Evolutionary conservation across 2,329 filamentous ascomycete species (phyloP), one percentile per base, ranked within the genome.

Genomic region (Cadophora sp.): DNA sequence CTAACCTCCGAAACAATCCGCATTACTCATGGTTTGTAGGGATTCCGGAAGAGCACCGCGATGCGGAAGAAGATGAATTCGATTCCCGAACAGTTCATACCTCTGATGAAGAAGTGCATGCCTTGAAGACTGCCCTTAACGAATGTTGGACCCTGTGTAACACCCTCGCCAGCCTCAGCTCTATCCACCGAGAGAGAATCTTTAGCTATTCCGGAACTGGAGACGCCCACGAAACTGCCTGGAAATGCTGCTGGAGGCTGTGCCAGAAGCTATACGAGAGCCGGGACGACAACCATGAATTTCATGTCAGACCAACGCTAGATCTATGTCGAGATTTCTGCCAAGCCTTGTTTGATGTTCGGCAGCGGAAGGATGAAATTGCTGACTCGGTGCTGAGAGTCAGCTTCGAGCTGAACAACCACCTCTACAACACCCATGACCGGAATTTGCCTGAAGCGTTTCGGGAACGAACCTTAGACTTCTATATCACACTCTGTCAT

Each of bases 141-240:
- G 93, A 97, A 81, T 97, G 94, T 79, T 97, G 94, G 94, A 97
- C 91, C 0, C 82, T 97, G 16, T 97, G 94, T 82, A 97, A 97
- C 77, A 97, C 94, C 0, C 83, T 97, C 37, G 93, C 93, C 26
- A 92, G 87, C 71, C 84, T 97, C 22, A 97, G 93, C 79, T 94
- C 92, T 22, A 91, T 91, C 71, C 92, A 97, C 76, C 89, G 93
- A 31, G 87, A 93, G 73, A 86, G 92, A 24, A 90, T 94, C 37
- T 95, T 96, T 79, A 89, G 88, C 78, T 91, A 87, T 73, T 90
- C 91, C 0, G 90, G 89, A 14, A 90, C 88, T 12, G 90, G 91
- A 0, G 91, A 93, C 72, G 87, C 91, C 31, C 92, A 97, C 76
- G 93, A 97, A 77, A 91, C 91, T 74, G 94, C 94, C 0, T 97